phyloP scores from a whole-genome alignment of 2,329 filamentous ascomycete genomes.

The Clarireedia paspali region DNA sequence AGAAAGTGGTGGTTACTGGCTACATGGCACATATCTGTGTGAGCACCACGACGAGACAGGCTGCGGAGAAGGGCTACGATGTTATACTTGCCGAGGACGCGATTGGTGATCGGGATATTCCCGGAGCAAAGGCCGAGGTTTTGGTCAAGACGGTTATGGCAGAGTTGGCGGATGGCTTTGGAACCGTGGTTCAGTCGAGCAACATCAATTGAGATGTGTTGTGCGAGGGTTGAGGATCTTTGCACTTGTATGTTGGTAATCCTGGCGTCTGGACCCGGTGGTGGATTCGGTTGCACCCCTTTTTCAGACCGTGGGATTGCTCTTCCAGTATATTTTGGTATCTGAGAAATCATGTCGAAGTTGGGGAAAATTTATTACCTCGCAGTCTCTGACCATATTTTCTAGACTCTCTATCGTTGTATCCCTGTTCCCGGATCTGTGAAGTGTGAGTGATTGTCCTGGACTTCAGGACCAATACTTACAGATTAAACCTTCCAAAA shows the following conservation, averaged over 20 bases:
- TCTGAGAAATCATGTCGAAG: slow-evolving; percentile 28
- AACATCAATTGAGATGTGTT: not conserved
- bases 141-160: slow-evolving; percentile 37
- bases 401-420: slow-evolving; percentile 14
- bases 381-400: slow-evolving; percentile 22
- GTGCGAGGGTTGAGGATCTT: no score
- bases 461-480: not conserved
- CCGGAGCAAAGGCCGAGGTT: no score
- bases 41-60: slow-evolving; percentile 50
- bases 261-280: not conserved
- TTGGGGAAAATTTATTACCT: slow-evolving; percentile 25
- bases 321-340: slow-evolving; percentile 27
- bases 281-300: not conserved
- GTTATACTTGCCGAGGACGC: slow-evolving; percentile 53
- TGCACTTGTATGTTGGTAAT: not conserved
- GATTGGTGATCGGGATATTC: slow-evolving; percentile 47
- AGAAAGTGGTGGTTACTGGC: slow-evolving; percentile 53
- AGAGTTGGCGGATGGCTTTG: slow-evolving; percentile 58
- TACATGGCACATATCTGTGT: slow-evolving; percentile 62
- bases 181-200: slow-evolving; percentile 38
- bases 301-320: not conserved
- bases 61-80: slow-evolving; percentile 45
- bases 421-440: slow-evolving; percentile 11
- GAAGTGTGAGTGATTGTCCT: not conserved
- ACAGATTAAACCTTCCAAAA: slow-evolving; percentile 23